Evolutionary conservation across 2,329 filamentous ascomycete species (phyloP), one percentile per base, ranked within the genome.

Genomic region (Cladosporium sp.): DNA sequence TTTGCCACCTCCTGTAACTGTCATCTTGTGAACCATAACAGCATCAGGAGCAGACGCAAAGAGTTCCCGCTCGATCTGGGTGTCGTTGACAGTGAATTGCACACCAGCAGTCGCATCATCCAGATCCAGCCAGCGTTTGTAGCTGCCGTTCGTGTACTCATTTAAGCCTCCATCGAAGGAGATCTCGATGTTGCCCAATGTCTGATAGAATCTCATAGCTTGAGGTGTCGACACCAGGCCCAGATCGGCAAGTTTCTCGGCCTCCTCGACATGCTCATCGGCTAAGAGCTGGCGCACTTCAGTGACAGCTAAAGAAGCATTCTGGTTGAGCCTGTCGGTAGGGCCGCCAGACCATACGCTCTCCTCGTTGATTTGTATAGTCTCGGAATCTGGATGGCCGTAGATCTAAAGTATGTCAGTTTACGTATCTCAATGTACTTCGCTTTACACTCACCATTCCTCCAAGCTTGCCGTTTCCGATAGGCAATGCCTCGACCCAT

Each of bases 261-360:
- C 61, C 44, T 57, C 61, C 14, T 54, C 49, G 15, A 64, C 49
- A 18, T 57, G 51, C 36, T 64, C 61, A 26, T 64, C n/a, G 2
- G 30, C 34, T 18, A 64, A 15, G 3, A 64, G 61, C 30, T 64
- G 24, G 11, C 61, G 61, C 8, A 64, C 61, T 47, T 57, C 34
- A 12, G 51, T 64, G 24, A 64, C 51, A 14, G 61, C 61, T 15
- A 57, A 26, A 15, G 61, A 64, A 2, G 61, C 34, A 24, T 64
- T 64, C 26, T 57, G 61, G 5, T 64, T 64, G 11, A 64, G 51
- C 36, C 61, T 41, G 26, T 64, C 51, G 18, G 49, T 64, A 10
- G 61, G 61, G 5, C 61, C 61, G 26, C 61, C 61, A 4, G 61
- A 64, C 61, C 61, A 64, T 12, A 64, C 61, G 36, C 49, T 57